Base-by-base conservation (phyloP, 257 asterid species). In the Osmanthus fragrans region DNA sequence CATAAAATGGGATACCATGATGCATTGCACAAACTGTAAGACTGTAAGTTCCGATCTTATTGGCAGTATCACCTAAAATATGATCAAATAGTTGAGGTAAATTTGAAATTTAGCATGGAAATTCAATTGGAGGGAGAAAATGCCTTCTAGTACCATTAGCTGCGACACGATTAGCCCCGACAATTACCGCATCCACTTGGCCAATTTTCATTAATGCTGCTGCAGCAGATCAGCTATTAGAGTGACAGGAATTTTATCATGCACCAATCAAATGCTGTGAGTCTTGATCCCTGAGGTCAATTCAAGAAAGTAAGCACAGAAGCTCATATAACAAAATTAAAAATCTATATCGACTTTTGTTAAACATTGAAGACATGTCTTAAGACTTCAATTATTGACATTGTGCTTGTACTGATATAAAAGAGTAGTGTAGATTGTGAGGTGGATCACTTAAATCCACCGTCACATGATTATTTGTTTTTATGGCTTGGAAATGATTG, bases 111-210 rank as follows among this genome's bases (percentile, higher is more conserved):
- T 32, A 69, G 78, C 30, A 77, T 19, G 29, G 32, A 49, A 47
- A 3, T 23, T 37, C 45, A 72, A 40, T 7, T 45, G 64, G 58
- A 49, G 68, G 63, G 30, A 15, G 25, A 73, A 79, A 73, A 70
- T 75, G 73, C 10, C 21, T 51, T 80, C 16, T 30, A n/a, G n/a
- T n/a, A n/a, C n/a, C n/a, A n/a, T n/a, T n/a, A n/a, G n/a, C n/a
- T n/a, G n/a, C n/a, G n/a, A n/a, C n/a, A n/a, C n/a, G n/a, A 77
- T 94, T 96, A 76, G 99, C 99, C 81, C 98, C 99, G 68, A 94
- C 98, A 80, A 91, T 85, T 70, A 92, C 96, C 27, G 97, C 98
- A 73, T 90, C 83, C 82, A 91, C 97, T 71, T 82, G 76, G 70
- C 97, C 93, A 73, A 89, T 87, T 79, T 89, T 91, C 98, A 93